Evolutionary conservation across 1,284 basidiomycete genomes (phyloP), one percentile per base, ranked within the genome.

Genomic region (Stygiomarasmius scandens): DNA sequence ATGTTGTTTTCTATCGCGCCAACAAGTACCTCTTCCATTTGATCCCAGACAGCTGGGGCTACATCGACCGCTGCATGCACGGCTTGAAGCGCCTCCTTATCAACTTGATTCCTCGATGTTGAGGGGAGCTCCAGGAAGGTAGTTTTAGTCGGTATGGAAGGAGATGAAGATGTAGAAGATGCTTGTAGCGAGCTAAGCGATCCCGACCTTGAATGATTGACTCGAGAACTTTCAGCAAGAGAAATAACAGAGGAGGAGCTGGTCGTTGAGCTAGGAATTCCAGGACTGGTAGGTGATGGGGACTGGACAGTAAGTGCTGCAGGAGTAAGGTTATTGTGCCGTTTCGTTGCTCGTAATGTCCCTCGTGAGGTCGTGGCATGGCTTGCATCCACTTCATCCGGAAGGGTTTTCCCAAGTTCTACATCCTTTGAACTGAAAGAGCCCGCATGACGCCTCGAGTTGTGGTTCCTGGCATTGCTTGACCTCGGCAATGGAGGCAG

Each of bases 371-470:
- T 63, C 36, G 59, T 65, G 36, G 71, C 76, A 53, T 75, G 47
- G 32, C 19, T 43, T 32, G 49, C 36, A 53, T 77, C 77, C 43
- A 84, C 80, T 61, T 84, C 83, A 14, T 87, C 87, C 2, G 92
- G 90, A 61, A 96, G 75, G 54, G 84, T 79, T 71, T 89, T 92
- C 36, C 95, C 95, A 55, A 93, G 86, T 70, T 96, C 89, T 1
- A 97, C 90, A 69, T 97, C 95, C 67, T 93, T 91, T 34, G 83
- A 89, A 63, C 93, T 95, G 76, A 96, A 97, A 0, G 94, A 96
- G 5, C 95, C 95, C 1, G 92, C 95, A 69, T 96, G 92, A 22
- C 95, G 81, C n/a, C 94, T 83, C 60, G 81, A 82, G 64, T 79
- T 84, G n/a, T 82, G 79, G 14, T 72, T 74, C 60, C 79, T 73